A percentile compares a stretch with the other conserved stretches of the same genome.
Conservation (phyloP, 129 eudicot species). For the Smallanthus sonchifolius region DNA sequence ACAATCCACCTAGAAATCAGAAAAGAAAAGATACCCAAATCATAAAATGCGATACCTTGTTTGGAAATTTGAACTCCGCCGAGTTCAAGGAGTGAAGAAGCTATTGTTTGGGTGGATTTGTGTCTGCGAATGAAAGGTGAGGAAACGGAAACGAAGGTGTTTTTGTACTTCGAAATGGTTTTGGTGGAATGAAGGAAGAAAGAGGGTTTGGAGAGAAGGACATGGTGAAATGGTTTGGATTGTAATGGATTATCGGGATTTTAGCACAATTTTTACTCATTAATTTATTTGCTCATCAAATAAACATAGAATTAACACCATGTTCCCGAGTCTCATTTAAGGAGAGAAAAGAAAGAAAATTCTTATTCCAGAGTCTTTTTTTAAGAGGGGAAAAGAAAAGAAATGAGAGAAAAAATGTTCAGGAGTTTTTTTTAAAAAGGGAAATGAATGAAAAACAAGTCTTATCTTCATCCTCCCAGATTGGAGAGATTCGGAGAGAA, state of each 20-base stretch:
- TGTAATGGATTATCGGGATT: background rate
- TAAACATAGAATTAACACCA: background rate
- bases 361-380: too few species aligned
- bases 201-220: conserved; percentile 48
- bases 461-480: too few species aligned
- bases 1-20: background rate
- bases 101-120: conserved; percentile 34
- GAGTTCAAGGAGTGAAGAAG: conserved; percentile 59
- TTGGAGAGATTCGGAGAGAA: too few species aligned
- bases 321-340: too few species aligned
- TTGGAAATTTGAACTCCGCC: conserved; percentile 73
- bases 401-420: too few species aligned
- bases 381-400: too few species aligned
- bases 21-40: background rate
- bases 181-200: conserved; percentile 13
- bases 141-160: conserved; percentile 26
- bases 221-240: conserved; percentile 26
- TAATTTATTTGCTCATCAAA: background rate
- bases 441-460: too few species aligned
- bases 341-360: too few species aligned
- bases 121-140: conserved; percentile 29
- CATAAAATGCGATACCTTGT: conserved; percentile 41
- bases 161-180: background rate
- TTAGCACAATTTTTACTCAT: background rate
- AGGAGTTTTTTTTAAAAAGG: too few species aligned